A percentile compares a stretch with the other conserved stretches of the same genome.
Evolutionary conservation across 1,284 basidiomycete genomes (phyloP).

Genomic region (Boletus subluridellus): DNA sequence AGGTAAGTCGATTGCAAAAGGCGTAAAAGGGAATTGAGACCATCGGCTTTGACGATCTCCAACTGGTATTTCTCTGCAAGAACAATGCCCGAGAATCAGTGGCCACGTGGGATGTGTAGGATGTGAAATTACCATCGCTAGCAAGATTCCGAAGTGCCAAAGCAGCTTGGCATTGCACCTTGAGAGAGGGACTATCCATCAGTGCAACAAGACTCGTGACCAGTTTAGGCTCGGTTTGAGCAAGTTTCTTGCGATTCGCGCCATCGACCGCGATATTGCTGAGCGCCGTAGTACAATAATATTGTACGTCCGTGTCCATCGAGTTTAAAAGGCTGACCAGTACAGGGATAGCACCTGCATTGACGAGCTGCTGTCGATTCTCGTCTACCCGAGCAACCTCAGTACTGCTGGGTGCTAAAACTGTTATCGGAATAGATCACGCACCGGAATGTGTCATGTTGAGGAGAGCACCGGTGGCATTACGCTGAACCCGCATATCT

Average conservation of each 20-base stretch:
- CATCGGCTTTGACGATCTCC: slow-evolving; percentile 96
- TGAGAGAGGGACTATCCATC: slow-evolving; percentile 97
- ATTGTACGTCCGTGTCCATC: slow-evolving; percentile 98
- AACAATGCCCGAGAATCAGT: slow-evolving; percentile 4
- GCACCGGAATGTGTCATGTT: slow-evolving; percentile 99
- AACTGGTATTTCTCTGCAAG: slow-evolving; percentile 93
- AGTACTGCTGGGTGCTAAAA: slow-evolving; percentile 2
- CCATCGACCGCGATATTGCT: slow-evolving; percentile 98
- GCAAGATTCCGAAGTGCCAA: slow-evolving; percentile 95
- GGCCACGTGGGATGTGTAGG: neutral
- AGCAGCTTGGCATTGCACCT: slow-evolving; percentile 99
- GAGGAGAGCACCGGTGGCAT: slow-evolving; percentile 95
- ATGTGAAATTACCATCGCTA: slow-evolving; percentile 71
- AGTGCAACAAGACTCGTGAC: slow-evolving; percentile 92
- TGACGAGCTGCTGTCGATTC: slow-evolving; percentile 97
- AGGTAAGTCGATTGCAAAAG: slow-evolving; percentile 96
- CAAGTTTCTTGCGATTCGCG: slow-evolving; percentile 91
- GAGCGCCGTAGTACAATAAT: slow-evolving; percentile 98
- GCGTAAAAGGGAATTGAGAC: slow-evolving; percentile 88
- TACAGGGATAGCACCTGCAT: slow-evolving; percentile 97
- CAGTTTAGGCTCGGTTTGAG: slow-evolving; percentile 91
- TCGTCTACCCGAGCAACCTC: slow-evolving; percentile 57
- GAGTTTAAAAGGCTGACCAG: slow-evolving; percentile 93
- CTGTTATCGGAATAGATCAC: slow-evolving; percentile 22
- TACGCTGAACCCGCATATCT: slow-evolving; percentile 99